phyloP scores from a whole-genome alignment of 148 eudicot genomes.

The Rhododendron ovatum region DNA sequence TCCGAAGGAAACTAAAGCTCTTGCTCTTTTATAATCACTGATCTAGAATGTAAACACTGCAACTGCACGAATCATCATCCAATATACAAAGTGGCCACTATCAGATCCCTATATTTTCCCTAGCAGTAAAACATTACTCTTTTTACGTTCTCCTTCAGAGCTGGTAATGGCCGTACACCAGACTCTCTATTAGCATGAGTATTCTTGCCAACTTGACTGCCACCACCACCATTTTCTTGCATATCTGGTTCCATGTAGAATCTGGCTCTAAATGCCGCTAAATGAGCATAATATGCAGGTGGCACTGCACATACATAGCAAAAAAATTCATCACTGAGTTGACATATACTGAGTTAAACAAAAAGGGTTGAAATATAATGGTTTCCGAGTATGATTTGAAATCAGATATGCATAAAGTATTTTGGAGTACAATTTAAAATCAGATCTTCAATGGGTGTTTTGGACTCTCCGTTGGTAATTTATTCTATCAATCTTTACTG shows the following conservation, averaged over 20 bases:
- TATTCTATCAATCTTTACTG: too few species aligned
- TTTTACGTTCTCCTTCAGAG: slow-evolving; percentile 63
- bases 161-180: slow-evolving; percentile 56
- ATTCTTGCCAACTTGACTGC: slow-evolving; percentile 25
- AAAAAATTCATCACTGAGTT: not conserved
- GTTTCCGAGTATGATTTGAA: not conserved
- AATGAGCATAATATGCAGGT: slow-evolving; percentile 86
- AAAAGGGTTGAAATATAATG: not conserved
- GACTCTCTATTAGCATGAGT: slow-evolving; percentile 27
- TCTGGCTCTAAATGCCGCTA: slow-evolving; percentile 76
- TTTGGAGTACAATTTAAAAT: too few species aligned
- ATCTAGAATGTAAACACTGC: slow-evolving; percentile 4
- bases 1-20: slow-evolving; percentile 1
- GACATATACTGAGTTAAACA: not conserved
- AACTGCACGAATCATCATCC: slow-evolving; percentile 7
- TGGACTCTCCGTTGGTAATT: not conserved
- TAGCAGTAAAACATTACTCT: slow-evolving; percentile 74
- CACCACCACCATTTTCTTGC: slow-evolving; percentile 41
- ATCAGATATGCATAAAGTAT: not conserved
- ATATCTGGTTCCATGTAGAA: slow-evolving; percentile 64
- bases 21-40: not conserved
- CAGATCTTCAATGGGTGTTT: too few species aligned
- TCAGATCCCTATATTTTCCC: not conserved
- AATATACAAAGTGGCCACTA: slow-evolving; percentile 1
- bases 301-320: slow-evolving; percentile 45